phyloP scores from a whole-genome alignment of 1,139 yeast genomes.

The Pichia sp. region DNA sequence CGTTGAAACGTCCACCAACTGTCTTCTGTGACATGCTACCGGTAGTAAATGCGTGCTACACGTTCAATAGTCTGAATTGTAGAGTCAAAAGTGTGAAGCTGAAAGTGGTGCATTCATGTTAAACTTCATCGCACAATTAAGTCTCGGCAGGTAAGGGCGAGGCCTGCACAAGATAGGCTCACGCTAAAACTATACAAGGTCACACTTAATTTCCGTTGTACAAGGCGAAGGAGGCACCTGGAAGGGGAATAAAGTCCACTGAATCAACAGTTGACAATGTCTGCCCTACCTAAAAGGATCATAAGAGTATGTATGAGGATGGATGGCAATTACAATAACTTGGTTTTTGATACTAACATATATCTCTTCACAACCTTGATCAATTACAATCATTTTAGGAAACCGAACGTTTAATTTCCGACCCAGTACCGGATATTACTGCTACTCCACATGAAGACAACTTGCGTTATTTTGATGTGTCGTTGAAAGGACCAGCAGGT shows the following conservation, averaged over 20 bases:
- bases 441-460: conserved; percentile 94
- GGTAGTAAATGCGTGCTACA: no score
- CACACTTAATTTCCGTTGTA: neutral
- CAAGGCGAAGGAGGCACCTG: no score
- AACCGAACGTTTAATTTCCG: conserved; percentile 85
- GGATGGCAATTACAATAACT: neutral
- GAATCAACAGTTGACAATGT: conserved; percentile 15
- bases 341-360: neutral
- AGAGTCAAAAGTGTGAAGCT: neutral
- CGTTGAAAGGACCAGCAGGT: conserved; percentile 84
- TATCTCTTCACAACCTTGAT: neutral
- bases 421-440: conserved; percentile 94
- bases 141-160: neutral
- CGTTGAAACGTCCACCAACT: conserved; percentile 28
- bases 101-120: neutral
- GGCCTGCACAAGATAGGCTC: neutral
- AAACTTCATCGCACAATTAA: neutral
- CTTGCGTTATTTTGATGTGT: conserved; percentile 81
- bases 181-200: neutral
- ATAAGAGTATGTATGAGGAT: conserved; percentile 53
- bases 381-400: conserved; percentile 42
- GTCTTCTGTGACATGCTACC: conserved; percentile 22
- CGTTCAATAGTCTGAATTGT: no score
- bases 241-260: no score
- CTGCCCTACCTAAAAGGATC: conserved; percentile 71